Base-by-base conservation (phyloP, 1,284 basidiomycete genomes). In the Cryptococcus sp. region DNA sequence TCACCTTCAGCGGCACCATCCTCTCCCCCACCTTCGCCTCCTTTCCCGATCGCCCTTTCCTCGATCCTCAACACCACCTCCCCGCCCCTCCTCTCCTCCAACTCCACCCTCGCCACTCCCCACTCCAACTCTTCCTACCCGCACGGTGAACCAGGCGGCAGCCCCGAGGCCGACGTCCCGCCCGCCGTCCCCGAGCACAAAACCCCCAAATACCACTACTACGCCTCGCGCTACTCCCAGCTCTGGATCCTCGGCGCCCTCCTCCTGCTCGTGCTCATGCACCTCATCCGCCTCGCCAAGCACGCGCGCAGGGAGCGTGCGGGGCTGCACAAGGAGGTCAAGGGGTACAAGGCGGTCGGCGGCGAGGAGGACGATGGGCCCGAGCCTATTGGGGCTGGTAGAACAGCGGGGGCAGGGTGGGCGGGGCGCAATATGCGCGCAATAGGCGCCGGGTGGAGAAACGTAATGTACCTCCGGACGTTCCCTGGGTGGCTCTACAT, bases 401-500 rank as follows among this genome's bases (percentile, higher is more conserved):
- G 44, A 33, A 44, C 45, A 20, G 33, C 28, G 20, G 47, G 33
- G 20, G 46, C 40, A 13, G 56, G 46, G 12, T 53, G 43, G 50
- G 47, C n/a, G 52, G 50, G 11, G 4, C 28, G 28, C 28, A 15
- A 43, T 9, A 23, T 42, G 18, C 53, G 46, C 8, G 54, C 49
- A 24, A 16, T 55, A 39, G 49, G 50, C 33, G 56, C 61, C 11
- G 53, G 49, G 13, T 55, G 50, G 53, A 49, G 60, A 28, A 65
- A 65, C 46, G 55, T 43, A 42, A 50, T 68, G 52, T 66, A 67
- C 50, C 53, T 69, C 18, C 49, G 53, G 23, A 63, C 54, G 9
- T 54, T 71, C 20, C 69, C 71, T 5, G 35, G 44, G 13, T 72
- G 68, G 68, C 50, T 69, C 3, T 70, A 69, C 50, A 62, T 59